A percentile compares a stretch with the other conserved stretches of the same genome.
phyloP scores from a whole-genome alignment of 1,284 basidiomycete genomes.

The Fomitopsis betulina region DNA sequence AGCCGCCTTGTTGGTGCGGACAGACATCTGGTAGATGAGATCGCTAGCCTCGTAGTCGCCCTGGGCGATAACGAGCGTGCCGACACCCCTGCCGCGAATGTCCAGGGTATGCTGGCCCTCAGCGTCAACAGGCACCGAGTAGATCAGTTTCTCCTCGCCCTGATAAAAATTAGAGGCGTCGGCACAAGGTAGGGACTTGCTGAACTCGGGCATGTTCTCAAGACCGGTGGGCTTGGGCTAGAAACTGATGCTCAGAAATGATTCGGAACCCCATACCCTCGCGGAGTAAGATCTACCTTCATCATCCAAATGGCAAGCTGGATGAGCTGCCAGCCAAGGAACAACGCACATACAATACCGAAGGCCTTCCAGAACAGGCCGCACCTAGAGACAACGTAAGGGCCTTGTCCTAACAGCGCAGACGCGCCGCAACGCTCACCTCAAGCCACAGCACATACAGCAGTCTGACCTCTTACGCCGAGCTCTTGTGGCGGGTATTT shows the following conservation, averaged over 20 bases:
- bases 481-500: conserved; percentile 26
- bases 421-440: conserved; percentile 30
- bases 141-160: conserved; percentile 27
- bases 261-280: not conserved
- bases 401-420: not conserved
- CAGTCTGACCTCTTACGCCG: conserved; percentile 33
- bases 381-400: conserved; percentile 32
- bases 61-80: conserved; percentile 45
- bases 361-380: conserved; percentile 52
- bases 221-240: conserved; percentile 47
- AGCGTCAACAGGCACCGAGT: conserved; percentile 35
- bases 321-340: conserved; percentile 38
- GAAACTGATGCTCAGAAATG: not conserved
- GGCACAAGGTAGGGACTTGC: conserved; percentile 47
- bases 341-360: conserved; percentile 40
- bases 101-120: conserved; percentile 40
- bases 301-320: conserved; percentile 44
- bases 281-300: conserved; percentile 31
- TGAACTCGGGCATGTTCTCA: conserved; percentile 50
- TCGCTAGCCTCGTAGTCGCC: conserved; percentile 35
- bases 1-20: conserved; percentile 37
- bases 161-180: conserved; percentile 41
- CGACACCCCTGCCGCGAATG: conserved; percentile 42
- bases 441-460: conserved; percentile 50
- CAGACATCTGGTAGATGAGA: conserved; percentile 43